Conservation (phyloP, 2,329 filamentous ascomycete species). For the Fusarium cyanostomum region DNA sequence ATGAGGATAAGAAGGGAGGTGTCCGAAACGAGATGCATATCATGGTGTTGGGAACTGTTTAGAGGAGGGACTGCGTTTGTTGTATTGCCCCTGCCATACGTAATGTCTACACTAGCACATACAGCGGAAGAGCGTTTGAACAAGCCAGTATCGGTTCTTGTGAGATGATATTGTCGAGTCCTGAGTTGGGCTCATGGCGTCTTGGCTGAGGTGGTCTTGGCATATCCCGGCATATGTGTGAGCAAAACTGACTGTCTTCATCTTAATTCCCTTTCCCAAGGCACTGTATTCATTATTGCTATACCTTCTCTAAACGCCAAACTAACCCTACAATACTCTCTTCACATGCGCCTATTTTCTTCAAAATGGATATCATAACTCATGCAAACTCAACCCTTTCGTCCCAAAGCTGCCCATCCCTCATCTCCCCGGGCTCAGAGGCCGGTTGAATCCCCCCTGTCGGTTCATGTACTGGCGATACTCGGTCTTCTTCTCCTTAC, state of each 20-base stretch:
- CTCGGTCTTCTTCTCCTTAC: conserved; percentile 93
- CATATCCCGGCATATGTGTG: no score
- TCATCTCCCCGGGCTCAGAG: conserved; percentile 68
- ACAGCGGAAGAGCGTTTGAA: conserved; percentile 34
- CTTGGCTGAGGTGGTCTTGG: no score
- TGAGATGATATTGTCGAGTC: not conserved
- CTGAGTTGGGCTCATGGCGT: no score
- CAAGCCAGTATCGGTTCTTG: conserved; percentile 7
- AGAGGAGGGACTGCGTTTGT: conserved; percentile 23
- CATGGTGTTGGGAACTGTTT: conserved; percentile 36
- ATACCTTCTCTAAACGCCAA: no score
- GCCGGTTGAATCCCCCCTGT: conserved; percentile 82
- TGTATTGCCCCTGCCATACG: conserved; percentile 46
- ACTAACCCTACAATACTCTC: no score
- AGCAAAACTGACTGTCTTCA: no score
- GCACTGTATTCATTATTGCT: no score
- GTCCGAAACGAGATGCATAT: conserved; percentile 36
- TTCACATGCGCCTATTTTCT: not conserved
- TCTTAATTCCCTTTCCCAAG: no score
- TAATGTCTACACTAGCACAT: conserved; percentile 51
- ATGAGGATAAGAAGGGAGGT: conserved; percentile 31
- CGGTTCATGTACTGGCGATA: conserved; percentile 98
- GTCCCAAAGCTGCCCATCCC: not conserved
- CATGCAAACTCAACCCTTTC: not conserved
- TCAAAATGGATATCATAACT: conserved; percentile 6